Base-by-base conservation (phyloP, 495 filamentous ascomycete species). In the Tuber melanosporum region DNA sequence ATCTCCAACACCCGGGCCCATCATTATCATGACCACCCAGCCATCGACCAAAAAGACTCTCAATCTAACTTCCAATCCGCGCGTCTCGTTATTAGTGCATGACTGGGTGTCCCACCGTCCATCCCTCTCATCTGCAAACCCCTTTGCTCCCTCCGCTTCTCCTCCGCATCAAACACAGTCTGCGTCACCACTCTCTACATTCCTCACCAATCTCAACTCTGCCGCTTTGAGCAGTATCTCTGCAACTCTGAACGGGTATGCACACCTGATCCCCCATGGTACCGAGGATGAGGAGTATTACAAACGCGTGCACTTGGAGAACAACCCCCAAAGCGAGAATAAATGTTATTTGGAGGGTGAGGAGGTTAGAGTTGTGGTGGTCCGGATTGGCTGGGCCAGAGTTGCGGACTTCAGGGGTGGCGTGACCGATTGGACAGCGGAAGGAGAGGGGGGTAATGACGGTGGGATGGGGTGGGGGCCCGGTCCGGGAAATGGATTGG, bases 41-140 rank as follows among this genome's bases (percentile, higher is more conserved):
- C 90, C 93, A 7, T 88, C 91, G 62, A 94, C 93, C 73, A 93
- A 92, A 79, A 98, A 98, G 86, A 97, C 92, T 74, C 89, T 89
- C 84, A 97, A 97, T 83, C 89, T 99, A 5, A 86, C 92, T 77
- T 87, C 88, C 47, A 99, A 99, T 84, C 95, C 95, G 1, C 92
- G 91, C 79, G 94, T 99, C 73, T 94, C 92, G 2, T 86, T 99
- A n/a, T 90, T 98, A 42, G 95, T 98, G 19, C 95, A 99, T 86
- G 95, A 99, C 85, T 99, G 95, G 95, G 93, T 98, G 22, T 97
- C 93, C 3, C 93, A 96, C 85, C 92, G 95, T 22, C 94, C 95
- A 15, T 92, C 93, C 0, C 72, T 80, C 76, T 94, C 94, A 49
- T 89, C 92, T 36, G 88, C 88, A 80, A 89, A 84, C 78, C 88